Evolutionary conservation across 495 filamentous ascomycete species (phyloP), one percentile per base, ranked within the genome.

Genomic region (Aspergillus bridgeri): DNA sequence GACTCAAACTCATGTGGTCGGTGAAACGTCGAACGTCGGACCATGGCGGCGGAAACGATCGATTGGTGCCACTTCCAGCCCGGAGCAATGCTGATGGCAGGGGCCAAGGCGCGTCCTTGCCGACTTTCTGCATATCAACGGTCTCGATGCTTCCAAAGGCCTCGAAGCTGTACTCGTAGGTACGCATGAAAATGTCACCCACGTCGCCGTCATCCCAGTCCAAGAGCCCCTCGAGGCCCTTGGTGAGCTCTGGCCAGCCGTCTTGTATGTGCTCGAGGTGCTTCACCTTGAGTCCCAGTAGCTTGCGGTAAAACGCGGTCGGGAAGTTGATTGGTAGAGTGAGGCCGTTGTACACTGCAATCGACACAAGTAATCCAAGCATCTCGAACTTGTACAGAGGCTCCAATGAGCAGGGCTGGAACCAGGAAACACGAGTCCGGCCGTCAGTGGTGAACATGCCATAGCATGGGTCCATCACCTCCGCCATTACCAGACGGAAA

Each of bases 341-440:
- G 19, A 96, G 78, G 2, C 92, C 92, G 60, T 98, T 98, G 73
- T 96, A 96, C 19, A 97, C 80, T n/a, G 94, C 94, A 3, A 98
- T 75, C 0, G 88, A 92, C 57, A 96, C 80, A 46, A 97, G 69
- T n/a, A 96, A 68, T 3, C 94, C 94, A 29, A 96, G 74, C 3
- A 97, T 81, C 69, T 98, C 92, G 65, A 89, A 97, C 61, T 92
- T 93, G 80, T 93, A 92, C 5, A 90, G 73, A 2, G 89, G 87
- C 63, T 94, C 91, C 38, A 87, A 69, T 2, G 91, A 89, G 11
- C 84, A 84, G 0, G 93, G 89, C 18, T 87, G 84, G 64, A 98
- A 94, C 91, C 93, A 98, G 20, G 86, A 86, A 77, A 91, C 85
- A 21, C 84, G 83, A 1, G 88, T 90, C 43, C 81, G 74, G 5